These are phyloP conservation scores for Fonsecaea erecta DNA, from an alignment of 2,329 filamentous ascomycete genomes.

Conservation along the genomic window DNA sequence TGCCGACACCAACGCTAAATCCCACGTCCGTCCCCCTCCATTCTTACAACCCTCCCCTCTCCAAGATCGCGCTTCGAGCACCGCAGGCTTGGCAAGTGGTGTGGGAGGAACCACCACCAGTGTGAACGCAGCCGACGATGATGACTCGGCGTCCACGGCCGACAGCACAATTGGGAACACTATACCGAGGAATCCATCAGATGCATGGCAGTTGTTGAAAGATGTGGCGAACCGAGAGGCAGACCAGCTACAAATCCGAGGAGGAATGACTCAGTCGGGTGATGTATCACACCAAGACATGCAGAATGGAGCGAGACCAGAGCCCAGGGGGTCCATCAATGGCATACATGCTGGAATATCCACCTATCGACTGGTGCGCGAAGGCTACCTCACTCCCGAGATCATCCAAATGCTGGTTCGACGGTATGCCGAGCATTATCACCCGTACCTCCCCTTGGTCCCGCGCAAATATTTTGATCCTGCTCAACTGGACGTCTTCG, in stretches of 20 bases:
- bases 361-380: slow-evolving; percentile 51
- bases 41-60: slow-evolving; percentile 25
- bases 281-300: slow-evolving; percentile 38
- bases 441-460: slow-evolving; percentile 72
- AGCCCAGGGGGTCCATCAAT: slow-evolving; percentile 34
- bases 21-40: slow-evolving; percentile 21
- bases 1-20: slow-evolving; percentile 3
- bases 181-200: slow-evolving; percentile 53
- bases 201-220: slow-evolving; percentile 55
- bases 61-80: slow-evolving; percentile 11
- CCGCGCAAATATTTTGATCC: slow-evolving; percentile 64
- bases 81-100: neutral
- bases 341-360: slow-evolving; percentile 46
- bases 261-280: slow-evolving; percentile 36
- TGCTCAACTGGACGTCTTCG: slow-evolving; percentile 59
- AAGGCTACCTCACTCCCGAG: slow-evolving; percentile 53
- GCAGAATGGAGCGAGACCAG: slow-evolving; percentile 15
- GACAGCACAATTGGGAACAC: slow-evolving; percentile 46
- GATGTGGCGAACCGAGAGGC: slow-evolving; percentile 50
- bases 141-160: slow-evolving; percentile 45
- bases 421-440: slow-evolving; percentile 68
- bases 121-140: slow-evolving; percentile 39
- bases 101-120: neutral
- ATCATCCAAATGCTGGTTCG: slow-evolving; percentile 59
- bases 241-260: slow-evolving; percentile 28